phyloP scores from a whole-genome alignment of 164 flowering plant genomes.

The Litsea cubeba region DNA sequence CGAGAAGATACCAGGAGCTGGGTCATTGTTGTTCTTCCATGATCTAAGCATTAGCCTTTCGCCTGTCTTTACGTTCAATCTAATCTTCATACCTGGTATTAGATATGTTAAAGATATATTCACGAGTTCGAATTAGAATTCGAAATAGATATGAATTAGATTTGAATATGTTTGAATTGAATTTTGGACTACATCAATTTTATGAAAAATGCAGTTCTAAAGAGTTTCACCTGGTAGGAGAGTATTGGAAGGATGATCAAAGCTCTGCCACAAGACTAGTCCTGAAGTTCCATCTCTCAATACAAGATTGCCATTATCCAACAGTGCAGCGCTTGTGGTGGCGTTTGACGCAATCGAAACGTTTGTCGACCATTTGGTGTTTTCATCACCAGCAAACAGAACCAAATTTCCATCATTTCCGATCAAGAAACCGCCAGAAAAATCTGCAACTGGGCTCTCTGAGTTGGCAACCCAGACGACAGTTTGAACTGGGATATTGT shows the following conservation, averaged over 20 bases:
- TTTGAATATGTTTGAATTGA: too few species aligned
- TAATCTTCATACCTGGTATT: neutral
- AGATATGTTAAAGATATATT: too few species aligned
- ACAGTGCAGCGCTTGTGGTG: neutral
- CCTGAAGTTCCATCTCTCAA: slow-evolving; percentile 12
- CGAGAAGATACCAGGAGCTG: slow-evolving; percentile 12
- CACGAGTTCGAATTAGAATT: too few species aligned
- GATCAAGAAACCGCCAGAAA: slow-evolving; percentile 1
- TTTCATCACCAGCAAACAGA: neutral
- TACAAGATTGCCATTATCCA: slow-evolving; percentile 30
- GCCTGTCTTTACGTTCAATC: neutral
- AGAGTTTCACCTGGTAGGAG: neutral
- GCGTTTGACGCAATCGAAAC: neutral
- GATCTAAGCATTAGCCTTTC: slow-evolving; percentile 1
- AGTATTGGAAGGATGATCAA: slow-evolving; percentile 10
- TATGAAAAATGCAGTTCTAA: too few species aligned
- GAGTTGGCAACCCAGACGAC: slow-evolving; percentile 13
- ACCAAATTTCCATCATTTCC: slow-evolving; percentile 4
- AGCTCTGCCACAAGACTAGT: slow-evolving; percentile 8
- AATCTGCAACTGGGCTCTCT: slow-evolving; percentile 1
- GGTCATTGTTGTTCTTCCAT: slow-evolving; percentile 12
- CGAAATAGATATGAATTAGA: too few species aligned
- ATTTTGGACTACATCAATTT: too few species aligned
- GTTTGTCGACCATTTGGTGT: neutral
- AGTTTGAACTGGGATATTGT: neutral